Evolutionary conservation across 2,329 filamentous ascomycete species (phyloP), one percentile per base, ranked within the genome.

Genomic region (Clarireedia homoeocarpa): DNA sequence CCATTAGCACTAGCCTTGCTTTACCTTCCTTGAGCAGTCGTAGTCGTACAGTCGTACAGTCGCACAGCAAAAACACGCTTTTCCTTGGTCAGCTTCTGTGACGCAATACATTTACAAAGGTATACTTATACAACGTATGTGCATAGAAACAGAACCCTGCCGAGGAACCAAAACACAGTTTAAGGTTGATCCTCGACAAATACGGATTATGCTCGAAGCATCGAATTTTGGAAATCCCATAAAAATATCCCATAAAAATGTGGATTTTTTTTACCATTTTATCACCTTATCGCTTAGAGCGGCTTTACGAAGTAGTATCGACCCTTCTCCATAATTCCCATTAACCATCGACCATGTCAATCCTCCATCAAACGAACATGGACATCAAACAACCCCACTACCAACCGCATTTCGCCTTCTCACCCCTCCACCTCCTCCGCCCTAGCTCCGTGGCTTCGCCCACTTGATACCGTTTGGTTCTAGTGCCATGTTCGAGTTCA

Each of bases 221-320:
- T 55, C 26, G 53, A 55, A 55, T 50, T 55, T 46, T 55, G 23
- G 26, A 50, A 55, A 55, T 55, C 46, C 53, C 53, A 55, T 55
- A 34, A 50, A 55, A 51, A 20, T 50, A 50, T 26, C 46, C 53
- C 53, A 55, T 55, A 34, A 44, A 55, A 51, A 15, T 50, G 44
- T 26, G 24, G n/a, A 36, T 30, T 51, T 55, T 51, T 55, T 51
- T 55, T 55, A 12, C 39, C 39, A 42, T 20, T 20, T 42, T 42
- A 42, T 17, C 7, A 20, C 39, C 17, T 42, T 17, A 1, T 42
- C 39, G 15, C 15, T 42, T 17, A 55, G 51, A 54, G 52, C 52
- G 42, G 52, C 52, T 23, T 53, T 30, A n/a, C n/a, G n/a, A n/a
- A n/a, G n/a, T n/a, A 46, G 24, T 45, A 52, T 46, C 39, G 34